These are phyloP conservation scores for Malassezia sympodialis DNA, from an alignment of 1,284 basidiomycete genomes.

Conservation along the genomic window DNA sequence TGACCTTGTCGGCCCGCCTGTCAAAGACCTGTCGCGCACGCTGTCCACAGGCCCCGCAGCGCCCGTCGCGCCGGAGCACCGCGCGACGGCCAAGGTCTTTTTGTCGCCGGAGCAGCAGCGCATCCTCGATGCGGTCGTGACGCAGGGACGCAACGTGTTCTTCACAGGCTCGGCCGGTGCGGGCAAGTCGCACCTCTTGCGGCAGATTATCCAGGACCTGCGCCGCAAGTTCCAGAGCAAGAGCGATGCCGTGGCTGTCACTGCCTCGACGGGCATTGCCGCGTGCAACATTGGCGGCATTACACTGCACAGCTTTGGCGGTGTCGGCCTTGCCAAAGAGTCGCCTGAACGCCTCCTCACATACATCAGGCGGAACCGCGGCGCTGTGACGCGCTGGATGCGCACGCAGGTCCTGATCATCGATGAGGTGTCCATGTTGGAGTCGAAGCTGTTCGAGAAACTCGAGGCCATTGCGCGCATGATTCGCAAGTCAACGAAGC, in stretches of 20 bases:
- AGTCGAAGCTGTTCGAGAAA: constrained; percentile 83
- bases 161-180: constrained; percentile 92
- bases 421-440: constrained; percentile 91
- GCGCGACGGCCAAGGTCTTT: constrained; percentile 18
- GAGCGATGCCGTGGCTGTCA: constrained; percentile 64
- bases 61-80: background rate
- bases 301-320: constrained; percentile 83
- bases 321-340: constrained; percentile 74
- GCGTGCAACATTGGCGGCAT: constrained; percentile 83
- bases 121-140: constrained; percentile 38
- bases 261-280: constrained; percentile 82
- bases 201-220: constrained; percentile 68
- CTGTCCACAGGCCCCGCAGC: background rate
- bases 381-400: constrained; percentile 60
- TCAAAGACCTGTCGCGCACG: background rate
- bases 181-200: constrained; percentile 85
- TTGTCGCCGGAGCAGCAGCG: constrained; percentile 37
- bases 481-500: constrained; percentile 55
- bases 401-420: constrained; percentile 74
- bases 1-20: background rate
- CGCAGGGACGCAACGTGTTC: constrained; percentile 62
- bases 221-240: constrained; percentile 52
- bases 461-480: constrained; percentile 61
- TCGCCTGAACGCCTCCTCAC: constrained; percentile 56
- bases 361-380: constrained; percentile 64